Percentiles rank a stretch among this genome's conserved stretches.
These are phyloP conservation scores for Cyclostephanos invisitatus DNA, from an alignment of 108 stramenopile genomes.

Conservation along the genomic window DNA sequence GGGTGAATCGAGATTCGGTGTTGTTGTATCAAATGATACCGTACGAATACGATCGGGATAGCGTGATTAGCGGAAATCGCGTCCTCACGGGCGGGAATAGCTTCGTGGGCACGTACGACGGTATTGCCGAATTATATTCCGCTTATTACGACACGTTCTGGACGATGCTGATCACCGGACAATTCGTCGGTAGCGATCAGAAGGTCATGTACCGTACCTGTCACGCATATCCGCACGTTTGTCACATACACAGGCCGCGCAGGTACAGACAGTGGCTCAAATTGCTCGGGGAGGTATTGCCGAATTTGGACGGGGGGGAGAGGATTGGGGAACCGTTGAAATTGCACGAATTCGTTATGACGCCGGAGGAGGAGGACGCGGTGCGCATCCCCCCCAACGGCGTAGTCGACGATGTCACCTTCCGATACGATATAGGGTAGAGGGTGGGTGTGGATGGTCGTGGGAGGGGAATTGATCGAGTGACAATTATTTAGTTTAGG, in stretches of 20 bases:
- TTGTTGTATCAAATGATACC: constrained; percentile 45
- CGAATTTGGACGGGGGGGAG: constrained; percentile 25
- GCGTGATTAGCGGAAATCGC: constrained; percentile 34
- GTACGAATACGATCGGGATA: constrained; percentile 23
- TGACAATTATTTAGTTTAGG: no score
- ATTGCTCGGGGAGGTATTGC: constrained; percentile 45
- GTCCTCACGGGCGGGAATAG: constrained; percentile 49
- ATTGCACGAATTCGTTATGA: constrained; percentile 16
- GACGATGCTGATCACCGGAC: constrained; percentile 42
- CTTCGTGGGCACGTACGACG: constrained; percentile 47
- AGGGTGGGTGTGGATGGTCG: no score
- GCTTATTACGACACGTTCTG: constrained; percentile 52
- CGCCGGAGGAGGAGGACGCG: constrained; percentile 7
- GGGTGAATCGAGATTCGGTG: constrained; percentile 40
- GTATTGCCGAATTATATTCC: constrained; percentile 47
- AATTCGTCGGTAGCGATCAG: constrained; percentile 54
- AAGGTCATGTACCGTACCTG: constrained; percentile 49
- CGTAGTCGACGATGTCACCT: constrained; percentile 34
- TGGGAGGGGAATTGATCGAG: background rate
- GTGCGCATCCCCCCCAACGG: constrained; percentile 42
- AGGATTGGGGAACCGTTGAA: constrained; percentile 34
- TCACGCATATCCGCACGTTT: constrained; percentile 43
- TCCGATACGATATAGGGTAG: constrained; percentile 22
- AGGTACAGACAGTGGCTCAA: constrained; percentile 30
- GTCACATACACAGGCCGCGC: constrained; percentile 45